A percentile compares a stretch with the other conserved stretches of the same genome.
These are phyloP conservation scores for Draba incana DNA, from an alignment of 345 rosid genomes.

Conservation along the genomic window DNA sequence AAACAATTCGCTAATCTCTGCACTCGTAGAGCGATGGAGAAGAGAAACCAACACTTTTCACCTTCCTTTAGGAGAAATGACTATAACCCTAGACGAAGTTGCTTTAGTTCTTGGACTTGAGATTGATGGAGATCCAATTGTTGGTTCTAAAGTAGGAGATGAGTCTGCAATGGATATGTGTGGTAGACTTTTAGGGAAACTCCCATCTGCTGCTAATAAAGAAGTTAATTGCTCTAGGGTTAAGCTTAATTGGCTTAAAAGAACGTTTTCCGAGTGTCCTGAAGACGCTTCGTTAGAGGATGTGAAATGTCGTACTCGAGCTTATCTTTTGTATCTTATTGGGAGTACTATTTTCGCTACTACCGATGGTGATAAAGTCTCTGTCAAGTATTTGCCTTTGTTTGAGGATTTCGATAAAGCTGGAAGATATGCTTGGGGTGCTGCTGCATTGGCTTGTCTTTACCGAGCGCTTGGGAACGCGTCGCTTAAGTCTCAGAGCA, in stretches of 20 bases:
- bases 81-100: conserved; percentile 62
- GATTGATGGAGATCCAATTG: conserved; percentile 72
- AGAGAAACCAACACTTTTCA: conserved; percentile 74
- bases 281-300: conserved; percentile 57
- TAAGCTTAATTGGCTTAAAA: conserved; percentile 79
- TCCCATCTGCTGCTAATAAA: conserved; percentile 56
- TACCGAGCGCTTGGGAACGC: conserved; percentile 60
- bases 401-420: conserved; percentile 68
- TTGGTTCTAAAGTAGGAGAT: conserved; percentile 53
- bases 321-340: conserved; percentile 69
- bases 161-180: conserved; percentile 49
- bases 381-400: conserved; percentile 78
- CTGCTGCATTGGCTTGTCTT: conserved; percentile 71
- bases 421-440: conserved; percentile 77
- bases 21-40: conserved; percentile 79
- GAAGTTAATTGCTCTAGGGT: conserved; percentile 81
- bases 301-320: conserved; percentile 59
- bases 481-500: conserved; percentile 72
- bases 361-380: conserved; percentile 80
- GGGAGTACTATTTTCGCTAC: conserved; percentile 85
- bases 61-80: conserved; percentile 67
- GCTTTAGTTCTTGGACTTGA: conserved; percentile 66
- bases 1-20: conserved; percentile 69
- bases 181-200: conserved; percentile 55
- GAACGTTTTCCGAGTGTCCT: conserved; percentile 62